Evolutionary conservation across 371 early-diverging fungal species (phyloP).

Genomic region (Lichtheimia ramosa): DNA sequence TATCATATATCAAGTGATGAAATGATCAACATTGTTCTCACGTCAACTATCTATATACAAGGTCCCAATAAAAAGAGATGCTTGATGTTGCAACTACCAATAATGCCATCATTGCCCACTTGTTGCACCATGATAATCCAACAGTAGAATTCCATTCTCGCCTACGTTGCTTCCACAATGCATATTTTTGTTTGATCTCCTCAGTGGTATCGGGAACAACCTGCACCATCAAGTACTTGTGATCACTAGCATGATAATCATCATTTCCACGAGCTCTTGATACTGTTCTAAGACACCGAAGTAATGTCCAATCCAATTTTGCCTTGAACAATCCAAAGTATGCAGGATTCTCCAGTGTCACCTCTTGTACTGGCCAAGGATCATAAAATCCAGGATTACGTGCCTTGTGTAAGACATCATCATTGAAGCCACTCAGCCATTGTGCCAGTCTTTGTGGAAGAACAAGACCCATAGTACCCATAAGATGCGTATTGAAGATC

Average conservation of each 20-base stretch:
- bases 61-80: no score
- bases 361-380: conserved; percentile 63
- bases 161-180: conserved; percentile 14
- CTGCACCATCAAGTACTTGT: conserved; percentile 70
- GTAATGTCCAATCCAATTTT: conserved; percentile 79
- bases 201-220: conserved; percentile 37
- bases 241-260: conserved; percentile 71
- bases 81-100: no score
- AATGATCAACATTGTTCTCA: no score
- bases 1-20: no score
- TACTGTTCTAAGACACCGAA: conserved; percentile 57
- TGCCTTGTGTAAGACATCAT: conserved; percentile 47
- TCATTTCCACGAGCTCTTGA: conserved; percentile 60
- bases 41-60: no score
- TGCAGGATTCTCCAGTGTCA: conserved; percentile 64
- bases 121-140: background rate
- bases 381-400: conserved; percentile 80
- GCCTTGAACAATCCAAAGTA: conserved; percentile 69
- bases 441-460: no score
- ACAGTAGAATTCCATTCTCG: background rate
- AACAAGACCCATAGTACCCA: background rate
- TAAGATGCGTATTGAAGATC: conserved; percentile 30
- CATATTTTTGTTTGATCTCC: conserved; percentile 5
- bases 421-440: conserved; percentile 41
- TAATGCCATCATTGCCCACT: no score